Evolutionary conservation across 768 basidiomycete species (phyloP).

Genomic region (Leccinum variicolor): DNA sequence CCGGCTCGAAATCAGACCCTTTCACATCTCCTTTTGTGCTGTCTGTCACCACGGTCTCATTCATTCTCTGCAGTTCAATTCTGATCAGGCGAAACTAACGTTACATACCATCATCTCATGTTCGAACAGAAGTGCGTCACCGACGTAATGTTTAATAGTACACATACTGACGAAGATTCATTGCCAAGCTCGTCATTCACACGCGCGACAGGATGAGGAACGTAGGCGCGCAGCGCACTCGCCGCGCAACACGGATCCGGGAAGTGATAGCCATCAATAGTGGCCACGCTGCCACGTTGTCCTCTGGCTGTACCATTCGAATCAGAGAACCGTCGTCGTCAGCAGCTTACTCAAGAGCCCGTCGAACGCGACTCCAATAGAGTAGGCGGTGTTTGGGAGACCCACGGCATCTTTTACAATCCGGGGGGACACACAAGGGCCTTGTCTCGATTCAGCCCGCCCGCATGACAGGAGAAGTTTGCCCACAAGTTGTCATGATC

Average conservation of each 20-base stretch:
- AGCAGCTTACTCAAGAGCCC: conserved; percentile 8
- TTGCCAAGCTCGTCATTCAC: conserved; percentile 9
- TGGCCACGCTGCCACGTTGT: conserved; percentile 10
- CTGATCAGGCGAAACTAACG: background rate
- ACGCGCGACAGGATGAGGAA: conserved; percentile 6
- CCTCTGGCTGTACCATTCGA: conserved; percentile 5
- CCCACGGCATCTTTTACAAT: conserved; percentile 4
- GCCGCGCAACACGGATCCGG: conserved; percentile 6
- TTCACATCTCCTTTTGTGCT: background rate
- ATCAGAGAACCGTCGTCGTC: conserved; percentile 5
- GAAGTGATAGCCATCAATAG: conserved; percentile 8
- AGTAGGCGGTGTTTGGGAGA: conserved; percentile 1
- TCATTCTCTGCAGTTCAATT: background rate
- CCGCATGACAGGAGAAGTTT: conserved; percentile 10
- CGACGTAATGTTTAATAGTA: conserved; percentile 9
- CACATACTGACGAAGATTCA: background rate
- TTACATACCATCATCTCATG: background rate
- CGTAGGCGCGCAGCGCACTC: background rate
- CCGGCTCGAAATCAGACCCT: background rate
- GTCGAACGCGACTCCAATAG: conserved; percentile 12
- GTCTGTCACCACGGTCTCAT: background rate
- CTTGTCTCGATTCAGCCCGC: conserved; percentile 1
- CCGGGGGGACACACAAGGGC: conserved; percentile 1
- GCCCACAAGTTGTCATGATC: conserved; percentile 16
- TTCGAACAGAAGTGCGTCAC: conserved; percentile 1